A percentile compares a stretch with the other conserved stretches of the same genome.
phyloP scores from a whole-genome alignment of 345 rosid genomes.

The Arabidopsis suecica region DNA sequence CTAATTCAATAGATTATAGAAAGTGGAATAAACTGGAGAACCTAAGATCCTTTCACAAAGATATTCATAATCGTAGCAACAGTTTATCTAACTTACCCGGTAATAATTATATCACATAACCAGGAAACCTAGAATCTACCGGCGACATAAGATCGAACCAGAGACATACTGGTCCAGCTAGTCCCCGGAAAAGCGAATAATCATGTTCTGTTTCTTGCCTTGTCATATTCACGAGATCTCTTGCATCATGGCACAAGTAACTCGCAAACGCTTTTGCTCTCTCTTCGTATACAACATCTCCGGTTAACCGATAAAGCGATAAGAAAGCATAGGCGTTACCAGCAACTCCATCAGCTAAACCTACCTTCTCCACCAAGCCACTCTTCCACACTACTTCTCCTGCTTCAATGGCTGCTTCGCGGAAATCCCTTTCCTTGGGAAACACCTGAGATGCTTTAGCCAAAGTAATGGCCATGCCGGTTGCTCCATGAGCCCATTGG shows the following conservation, averaged over 20 bases:
- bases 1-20: background rate
- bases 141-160: constrained; percentile 73
- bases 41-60: background rate
- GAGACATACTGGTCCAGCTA: constrained; percentile 73
- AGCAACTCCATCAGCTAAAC: constrained; percentile 77
- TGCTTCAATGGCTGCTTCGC: constrained; percentile 87
- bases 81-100: background rate
- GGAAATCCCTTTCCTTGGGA: constrained; percentile 72
- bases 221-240: constrained; percentile 30
- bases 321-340: constrained; percentile 90
- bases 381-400: constrained; percentile 97
- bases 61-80: background rate
- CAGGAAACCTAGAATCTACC: constrained; percentile 70
- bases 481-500: constrained; percentile 93
- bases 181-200: constrained; percentile 77
- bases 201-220: constrained; percentile 38
- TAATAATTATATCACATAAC: constrained; percentile 62
- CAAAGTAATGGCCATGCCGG: constrained; percentile 73
- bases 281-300: constrained; percentile 73
- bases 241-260: constrained; percentile 62
- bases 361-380: constrained; percentile 78
- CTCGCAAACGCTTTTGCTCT: constrained; percentile 80
- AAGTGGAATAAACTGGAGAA: constrained; percentile 5
- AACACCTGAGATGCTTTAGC: constrained; percentile 88
- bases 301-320: constrained; percentile 73